Evolutionary conservation across 192 early-diverging fungal species (phyloP).

Genomic region (Rhizoclosmatium globosum): DNA sequence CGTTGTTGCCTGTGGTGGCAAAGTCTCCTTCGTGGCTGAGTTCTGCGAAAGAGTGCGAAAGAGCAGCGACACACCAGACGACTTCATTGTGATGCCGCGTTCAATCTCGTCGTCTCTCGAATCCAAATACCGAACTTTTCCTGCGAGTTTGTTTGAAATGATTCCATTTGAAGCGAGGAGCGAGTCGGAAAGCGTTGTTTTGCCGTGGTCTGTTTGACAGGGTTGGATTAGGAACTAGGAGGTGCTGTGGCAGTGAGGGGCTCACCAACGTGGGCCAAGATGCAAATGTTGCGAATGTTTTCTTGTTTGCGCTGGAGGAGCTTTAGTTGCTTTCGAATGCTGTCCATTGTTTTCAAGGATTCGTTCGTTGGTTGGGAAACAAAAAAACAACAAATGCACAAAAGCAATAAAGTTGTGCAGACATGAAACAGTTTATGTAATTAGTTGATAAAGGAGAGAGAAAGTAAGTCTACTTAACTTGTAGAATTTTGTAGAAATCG

Average conservation of each 20-base stretch:
- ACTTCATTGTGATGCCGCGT: constrained; percentile 99
- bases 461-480: neutral
- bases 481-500: neutral
- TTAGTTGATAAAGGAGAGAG: too few species aligned
- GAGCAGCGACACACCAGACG: constrained; percentile 93
- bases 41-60: constrained; percentile 54
- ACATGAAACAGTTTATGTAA: neutral
- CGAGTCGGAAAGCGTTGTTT: constrained; percentile 96
- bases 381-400: neutral
- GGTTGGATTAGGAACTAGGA: neutral
- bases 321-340: constrained; percentile 18
- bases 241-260: constrained; percentile 25
- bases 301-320: constrained; percentile 1
- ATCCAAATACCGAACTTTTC: constrained; percentile 96
- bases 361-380: neutral
- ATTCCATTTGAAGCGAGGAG: constrained; percentile 98
- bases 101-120: constrained; percentile 97
- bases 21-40: neutral
- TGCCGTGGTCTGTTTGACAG: constrained; percentile 52
- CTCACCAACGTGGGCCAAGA: constrained; percentile 98
- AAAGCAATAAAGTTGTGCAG: neutral
- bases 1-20: neutral
- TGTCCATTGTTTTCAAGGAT: constrained; percentile 14
- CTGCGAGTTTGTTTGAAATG: constrained; percentile 93
- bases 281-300: constrained; percentile 93